Evolutionary conservation across 352 stramenopile genomes (phyloP).

Genomic region (Phytophthora niederhauseri): DNA sequence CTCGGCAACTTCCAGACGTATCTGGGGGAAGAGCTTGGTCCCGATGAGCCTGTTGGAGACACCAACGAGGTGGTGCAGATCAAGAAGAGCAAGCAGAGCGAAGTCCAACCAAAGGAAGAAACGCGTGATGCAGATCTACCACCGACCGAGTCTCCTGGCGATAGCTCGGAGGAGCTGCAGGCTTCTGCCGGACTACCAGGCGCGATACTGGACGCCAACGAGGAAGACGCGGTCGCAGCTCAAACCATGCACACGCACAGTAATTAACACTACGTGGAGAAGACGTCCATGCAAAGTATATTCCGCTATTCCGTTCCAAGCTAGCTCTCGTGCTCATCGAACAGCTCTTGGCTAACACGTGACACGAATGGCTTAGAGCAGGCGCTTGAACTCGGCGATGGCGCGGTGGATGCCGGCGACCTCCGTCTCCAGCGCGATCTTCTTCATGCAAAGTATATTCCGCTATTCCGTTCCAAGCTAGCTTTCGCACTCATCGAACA

Average conservation of each 20-base stretch:
- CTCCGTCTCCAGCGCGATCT: slow-evolving; percentile 82
- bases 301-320: slow-evolving; percentile 21
- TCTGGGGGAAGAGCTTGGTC: slow-evolving; percentile 40
- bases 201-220: slow-evolving; percentile 20
- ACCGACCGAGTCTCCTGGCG: slow-evolving; percentile 1
- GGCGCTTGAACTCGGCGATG: slow-evolving; percentile 79
- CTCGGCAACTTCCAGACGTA: slow-evolving; percentile 48
- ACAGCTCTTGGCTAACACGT: slow-evolving; percentile 6
- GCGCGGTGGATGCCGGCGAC: slow-evolving; percentile 78
- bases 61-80: slow-evolving; percentile 13
- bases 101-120: slow-evolving; percentile 4
- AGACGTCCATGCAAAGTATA: slow-evolving; percentile 34
- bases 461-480: slow-evolving; percentile 21
- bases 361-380: slow-evolving; percentile 49
- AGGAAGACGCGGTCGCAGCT: slow-evolving; percentile 8
- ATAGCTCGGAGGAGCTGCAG: slow-evolving; percentile 11
- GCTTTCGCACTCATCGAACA: slow-evolving; percentile 6
- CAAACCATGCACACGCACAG: slow-evolving; percentile 12
- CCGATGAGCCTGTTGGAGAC: slow-evolving; percentile 14
- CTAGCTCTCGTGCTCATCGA: slow-evolving; percentile 5
- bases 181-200: slow-evolving; percentile 26
- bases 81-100: slow-evolving; percentile 8
- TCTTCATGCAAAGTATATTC: slow-evolving; percentile 68
- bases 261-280: background rate
- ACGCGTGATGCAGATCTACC: slow-evolving; percentile 6